phyloP scores from a whole-genome alignment of 2,329 filamentous ascomycete species.

The Epicoccum nigrum region DNA sequence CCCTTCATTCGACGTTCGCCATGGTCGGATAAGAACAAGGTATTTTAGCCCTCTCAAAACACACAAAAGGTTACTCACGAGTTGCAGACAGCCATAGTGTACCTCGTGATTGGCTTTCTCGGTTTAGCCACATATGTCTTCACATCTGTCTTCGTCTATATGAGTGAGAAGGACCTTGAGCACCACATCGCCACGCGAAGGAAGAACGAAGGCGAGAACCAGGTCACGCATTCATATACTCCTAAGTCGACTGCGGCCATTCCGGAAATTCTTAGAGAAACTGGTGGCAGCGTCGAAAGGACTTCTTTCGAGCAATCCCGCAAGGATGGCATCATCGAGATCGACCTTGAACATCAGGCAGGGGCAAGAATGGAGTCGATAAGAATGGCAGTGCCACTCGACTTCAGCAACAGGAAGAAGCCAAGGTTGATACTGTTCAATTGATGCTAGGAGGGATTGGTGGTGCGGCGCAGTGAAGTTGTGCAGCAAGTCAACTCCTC shows the following conservation, averaged over 20 bases:
- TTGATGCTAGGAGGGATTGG: not conserved
- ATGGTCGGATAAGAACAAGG: conserved; percentile 32
- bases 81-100: conserved; percentile 32
- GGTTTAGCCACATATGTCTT: conserved; percentile 34
- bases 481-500: not conserved
- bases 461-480: not conserved
- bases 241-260: not conserved
- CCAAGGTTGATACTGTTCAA: conserved; percentile 11
- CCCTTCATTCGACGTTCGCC: conserved; percentile 27
- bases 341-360: conserved; percentile 7
- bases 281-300: not conserved
- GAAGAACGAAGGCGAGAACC: not conserved
- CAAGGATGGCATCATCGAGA: conserved; percentile 7
- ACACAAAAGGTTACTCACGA: conserved; percentile 2
- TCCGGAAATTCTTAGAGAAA: not conserved
- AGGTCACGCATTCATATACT: not conserved
- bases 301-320: conserved; percentile 6
- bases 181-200: conserved; percentile 15
- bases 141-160: conserved; percentile 33
- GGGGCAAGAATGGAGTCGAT: not conserved
- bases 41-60: not conserved
- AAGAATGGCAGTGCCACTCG: not conserved
- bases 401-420: conserved; percentile 1
- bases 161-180: conserved; percentile 35
- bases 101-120: conserved; percentile 28